Percentiles rank a stretch among this genome's conserved stretches.
phyloP scores from a whole-genome alignment of 768 basidiomycete genomes.

The Strobilomyces dryophilus region DNA sequence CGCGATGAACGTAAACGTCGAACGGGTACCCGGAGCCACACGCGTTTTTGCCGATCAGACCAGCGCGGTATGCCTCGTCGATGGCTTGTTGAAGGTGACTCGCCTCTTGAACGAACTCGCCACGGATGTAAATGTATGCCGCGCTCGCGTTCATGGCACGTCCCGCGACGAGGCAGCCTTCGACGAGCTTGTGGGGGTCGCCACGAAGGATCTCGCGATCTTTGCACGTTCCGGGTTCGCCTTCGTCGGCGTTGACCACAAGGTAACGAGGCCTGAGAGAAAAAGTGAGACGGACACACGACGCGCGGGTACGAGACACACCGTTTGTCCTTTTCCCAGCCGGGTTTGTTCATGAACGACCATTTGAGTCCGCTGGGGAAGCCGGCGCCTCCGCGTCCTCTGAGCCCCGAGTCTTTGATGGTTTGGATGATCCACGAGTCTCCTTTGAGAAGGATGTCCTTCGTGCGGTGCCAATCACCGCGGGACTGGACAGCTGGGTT shows the following conservation, averaged over 20 bases:
- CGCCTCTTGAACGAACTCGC: slow-evolving; percentile 96
- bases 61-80: slow-evolving; percentile 87
- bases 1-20: slow-evolving; percentile 97
- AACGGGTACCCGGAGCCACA: slow-evolving; percentile 93
- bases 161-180: slow-evolving; percentile 96
- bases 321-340: slow-evolving; percentile 93
- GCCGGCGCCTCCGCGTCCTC: slow-evolving; percentile 94
- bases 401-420: slow-evolving; percentile 93
- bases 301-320: slow-evolving; percentile 26
- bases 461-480: slow-evolving; percentile 98
- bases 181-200: slow-evolving; percentile 97
- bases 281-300: not conserved
- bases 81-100: slow-evolving; percentile 93
- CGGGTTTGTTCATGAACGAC: slow-evolving; percentile 99
- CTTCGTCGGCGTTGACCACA: slow-evolving; percentile 97
- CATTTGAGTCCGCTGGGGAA: slow-evolving; percentile 97
- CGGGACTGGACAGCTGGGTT: slow-evolving; percentile 51
- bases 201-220: slow-evolving; percentile 97
- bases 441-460: slow-evolving; percentile 92
- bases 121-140: slow-evolving; percentile 99
- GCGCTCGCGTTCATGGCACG: slow-evolving; percentile 96
- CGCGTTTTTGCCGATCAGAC: slow-evolving; percentile 84
- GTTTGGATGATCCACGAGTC: slow-evolving; percentile 97
- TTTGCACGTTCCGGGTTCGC: slow-evolving; percentile 98
- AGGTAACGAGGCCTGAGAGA: slow-evolving; percentile 82